These are phyloP conservation scores for Castanea sativa DNA, from an alignment of 306 rosid species.

Conservation along the genomic window DNA sequence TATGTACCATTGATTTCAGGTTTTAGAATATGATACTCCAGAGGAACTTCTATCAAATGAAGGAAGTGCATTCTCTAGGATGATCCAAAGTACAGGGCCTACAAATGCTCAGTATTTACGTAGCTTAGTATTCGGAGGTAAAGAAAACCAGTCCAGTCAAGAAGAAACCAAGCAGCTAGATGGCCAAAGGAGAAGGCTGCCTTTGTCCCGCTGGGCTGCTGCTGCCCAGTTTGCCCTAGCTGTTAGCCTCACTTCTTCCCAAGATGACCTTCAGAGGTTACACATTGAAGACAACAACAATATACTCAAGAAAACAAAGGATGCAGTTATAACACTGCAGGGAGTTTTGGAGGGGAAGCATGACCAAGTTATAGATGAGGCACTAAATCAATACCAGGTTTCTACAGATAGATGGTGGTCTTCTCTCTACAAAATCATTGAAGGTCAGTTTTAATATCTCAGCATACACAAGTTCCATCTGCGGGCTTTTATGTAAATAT, in stretches of 20 bases:
- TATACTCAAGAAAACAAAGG: constrained; percentile 50
- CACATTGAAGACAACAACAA: constrained; percentile 29
- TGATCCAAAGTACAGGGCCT: constrained; percentile 84
- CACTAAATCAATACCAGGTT: constrained; percentile 39
- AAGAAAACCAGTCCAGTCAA: constrained; percentile 12
- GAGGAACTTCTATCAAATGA: constrained; percentile 52
- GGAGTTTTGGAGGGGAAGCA: constrained; percentile 82
- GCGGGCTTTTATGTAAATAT: not conserved
- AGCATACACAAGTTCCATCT: not conserved
- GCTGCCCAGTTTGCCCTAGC: constrained; percentile 76
- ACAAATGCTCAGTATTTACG: constrained; percentile 75
- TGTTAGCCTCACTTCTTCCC: constrained; percentile 62
- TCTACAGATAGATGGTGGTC: constrained; percentile 73
- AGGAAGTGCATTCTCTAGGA: constrained; percentile 65
- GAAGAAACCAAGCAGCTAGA: constrained; percentile 23
- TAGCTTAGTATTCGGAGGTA: constrained; percentile 44
- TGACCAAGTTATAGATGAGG: constrained; percentile 54
- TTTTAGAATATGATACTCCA: constrained; percentile 63
- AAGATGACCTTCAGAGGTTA: constrained; percentile 51
- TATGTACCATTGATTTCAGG: constrained; percentile 39
- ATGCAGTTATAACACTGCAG: constrained; percentile 63
- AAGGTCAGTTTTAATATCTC: constrained; percentile 38
- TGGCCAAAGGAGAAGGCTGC: constrained; percentile 33
- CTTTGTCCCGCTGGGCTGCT: constrained; percentile 53
- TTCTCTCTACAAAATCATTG: constrained; percentile 55